These are phyloP conservation scores for Schwanniomyces vanrijiae DNA, from an alignment of 805 yeast species.

Conservation along the genomic window DNA sequence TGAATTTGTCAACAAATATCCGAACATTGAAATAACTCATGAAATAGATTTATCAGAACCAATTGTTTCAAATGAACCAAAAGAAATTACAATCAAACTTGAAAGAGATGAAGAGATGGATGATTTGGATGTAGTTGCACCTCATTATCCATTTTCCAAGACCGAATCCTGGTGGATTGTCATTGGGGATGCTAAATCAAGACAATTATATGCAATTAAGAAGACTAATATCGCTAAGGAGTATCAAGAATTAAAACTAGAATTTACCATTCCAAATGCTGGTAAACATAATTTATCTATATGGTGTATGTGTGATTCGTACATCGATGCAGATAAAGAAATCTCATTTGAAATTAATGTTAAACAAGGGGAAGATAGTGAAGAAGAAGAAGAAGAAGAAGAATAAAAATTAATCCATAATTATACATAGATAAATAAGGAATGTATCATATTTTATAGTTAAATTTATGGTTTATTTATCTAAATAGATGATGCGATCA, in stretches of 20 bases:
- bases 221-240: conserved; percentile 57
- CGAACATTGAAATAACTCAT: conserved; percentile 73
- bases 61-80: conserved; percentile 49
- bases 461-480: background rate
- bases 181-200: conserved; percentile 62
- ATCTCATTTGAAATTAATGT: conserved; percentile 53
- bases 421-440: background rate
- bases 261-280: conserved; percentile 54
- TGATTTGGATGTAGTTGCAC: conserved; percentile 58
- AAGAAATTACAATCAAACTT: conserved; percentile 47
- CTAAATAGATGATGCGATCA: no score
- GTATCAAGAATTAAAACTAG: conserved; percentile 51
- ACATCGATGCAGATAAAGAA: conserved; percentile 91
- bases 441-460: background rate
- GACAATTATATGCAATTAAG: conserved; percentile 71
- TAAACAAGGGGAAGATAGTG: conserved; percentile 13
- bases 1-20: conserved; percentile 84
- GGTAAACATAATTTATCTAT: conserved; percentile 66
- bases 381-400: conserved; percentile 3
- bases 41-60: conserved; percentile 43
- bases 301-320: conserved; percentile 91
- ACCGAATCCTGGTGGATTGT: conserved; percentile 86
- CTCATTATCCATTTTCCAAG: conserved; percentile 60
- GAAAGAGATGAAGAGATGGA: conserved; percentile 77
- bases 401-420: background rate